phyloP scores from a whole-genome alignment of 2,329 filamentous ascomycete species.

The Penicillium vulpinum region DNA sequence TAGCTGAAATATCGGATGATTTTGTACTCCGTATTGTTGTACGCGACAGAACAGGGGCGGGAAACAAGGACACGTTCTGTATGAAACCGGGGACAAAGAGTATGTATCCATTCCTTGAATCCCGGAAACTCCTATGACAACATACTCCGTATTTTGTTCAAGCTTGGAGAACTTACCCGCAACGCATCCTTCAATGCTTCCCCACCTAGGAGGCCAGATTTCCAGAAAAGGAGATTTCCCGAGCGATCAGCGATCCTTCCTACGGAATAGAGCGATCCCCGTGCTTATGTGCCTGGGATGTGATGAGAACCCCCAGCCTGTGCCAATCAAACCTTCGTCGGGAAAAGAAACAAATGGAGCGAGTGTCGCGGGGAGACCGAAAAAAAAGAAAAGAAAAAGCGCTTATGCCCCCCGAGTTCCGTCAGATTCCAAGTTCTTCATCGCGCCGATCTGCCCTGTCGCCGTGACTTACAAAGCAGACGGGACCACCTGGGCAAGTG shows the following conservation, averaged over 20 bases:
- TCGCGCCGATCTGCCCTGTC: constrained; percentile 1
- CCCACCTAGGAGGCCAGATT: neutral
- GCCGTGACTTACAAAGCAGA: constrained; percentile 7
- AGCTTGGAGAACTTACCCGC: neutral
- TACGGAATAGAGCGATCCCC: too few species aligned
- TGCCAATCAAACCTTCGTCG: constrained; percentile 5
- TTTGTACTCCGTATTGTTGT: neutral
- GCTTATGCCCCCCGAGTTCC: constrained; percentile 11
- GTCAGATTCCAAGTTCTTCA: constrained; percentile 11
- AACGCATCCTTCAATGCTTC: constrained; percentile 4
- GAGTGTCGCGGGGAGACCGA: neutral
- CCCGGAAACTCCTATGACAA: neutral
- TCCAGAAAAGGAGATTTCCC: constrained; percentile 14
- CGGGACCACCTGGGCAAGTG: constrained; percentile 10
- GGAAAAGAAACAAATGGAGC: neutral
- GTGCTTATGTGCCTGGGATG: constrained; percentile 2
- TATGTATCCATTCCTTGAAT: neutral
- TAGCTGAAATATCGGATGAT: neutral
- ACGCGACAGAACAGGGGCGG: constrained; percentile 8
- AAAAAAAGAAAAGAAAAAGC: neutral
- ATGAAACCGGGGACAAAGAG: neutral
- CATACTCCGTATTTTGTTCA: neutral
- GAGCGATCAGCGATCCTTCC: constrained; percentile 15
- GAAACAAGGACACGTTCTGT: neutral
- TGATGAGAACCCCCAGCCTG: constrained; percentile 2